phyloP scores from a whole-genome alignment of 1,139 yeast species.

The Kazachstania sp. region DNA sequence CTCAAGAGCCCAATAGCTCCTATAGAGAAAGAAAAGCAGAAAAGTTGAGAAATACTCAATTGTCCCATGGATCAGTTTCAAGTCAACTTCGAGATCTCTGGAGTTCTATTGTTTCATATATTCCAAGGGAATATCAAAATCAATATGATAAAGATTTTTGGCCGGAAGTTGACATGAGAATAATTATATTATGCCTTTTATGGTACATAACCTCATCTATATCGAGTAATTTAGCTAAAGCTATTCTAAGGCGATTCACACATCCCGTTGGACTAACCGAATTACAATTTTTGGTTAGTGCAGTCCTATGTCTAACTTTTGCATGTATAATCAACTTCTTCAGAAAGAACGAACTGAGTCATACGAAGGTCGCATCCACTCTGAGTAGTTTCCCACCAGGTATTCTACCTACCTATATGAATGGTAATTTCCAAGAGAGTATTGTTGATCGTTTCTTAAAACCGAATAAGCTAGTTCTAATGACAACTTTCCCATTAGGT shows the following conservation, averaged over 20 bases:
- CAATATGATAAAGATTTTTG: slow-evolving; percentile 4
- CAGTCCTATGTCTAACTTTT: slow-evolving; percentile 39
- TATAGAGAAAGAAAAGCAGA: slow-evolving; percentile 14
- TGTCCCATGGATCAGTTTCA: neutral
- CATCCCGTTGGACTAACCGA: slow-evolving; percentile 83
- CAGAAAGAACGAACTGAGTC: slow-evolving; percentile 13
- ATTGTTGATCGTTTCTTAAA: slow-evolving; percentile 25
- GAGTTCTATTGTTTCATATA: neutral
- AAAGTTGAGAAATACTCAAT: neutral
- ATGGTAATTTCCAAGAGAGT: slow-evolving; percentile 25
- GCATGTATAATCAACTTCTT: slow-evolving; percentile 20
- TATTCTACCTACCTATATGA: slow-evolving; percentile 41
- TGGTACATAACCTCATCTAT: slow-evolving; percentile 84
- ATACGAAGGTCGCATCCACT: slow-evolving; percentile 9
- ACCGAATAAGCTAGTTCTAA: slow-evolving; percentile 35
- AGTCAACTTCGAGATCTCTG: neutral
- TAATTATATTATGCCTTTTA: slow-evolving; percentile 45
- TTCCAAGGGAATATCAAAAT: neutral
- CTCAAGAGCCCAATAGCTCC: slow-evolving; percentile 9
- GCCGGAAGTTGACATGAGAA: slow-evolving; percentile 28
- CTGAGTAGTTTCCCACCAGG: slow-evolving; percentile 45
- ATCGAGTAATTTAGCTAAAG: slow-evolving; percentile 72
- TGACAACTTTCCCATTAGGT: slow-evolving; percentile 86
- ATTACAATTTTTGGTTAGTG: slow-evolving; percentile 70
- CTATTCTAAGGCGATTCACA: slow-evolving; percentile 56